Percentiles rank a stretch among this genome's conserved stretches.
Evolutionary conservation across 305 asterid species (phyloP).

Genomic region (Stenogyne calaminthoides): DNA sequence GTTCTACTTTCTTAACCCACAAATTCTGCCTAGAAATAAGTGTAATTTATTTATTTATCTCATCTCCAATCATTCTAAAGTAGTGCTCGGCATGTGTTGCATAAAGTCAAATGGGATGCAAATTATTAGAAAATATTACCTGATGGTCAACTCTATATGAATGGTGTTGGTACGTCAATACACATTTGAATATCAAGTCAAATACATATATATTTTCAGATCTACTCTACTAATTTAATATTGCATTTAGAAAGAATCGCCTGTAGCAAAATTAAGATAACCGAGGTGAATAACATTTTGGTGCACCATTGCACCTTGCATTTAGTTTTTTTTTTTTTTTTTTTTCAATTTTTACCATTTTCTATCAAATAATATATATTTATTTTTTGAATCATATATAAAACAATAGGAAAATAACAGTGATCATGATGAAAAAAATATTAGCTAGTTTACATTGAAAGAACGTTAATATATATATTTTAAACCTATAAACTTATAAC

Average conservation of each 20-base stretch:
- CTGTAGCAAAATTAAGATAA: neutral
- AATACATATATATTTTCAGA: neutral
- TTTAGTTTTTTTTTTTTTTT: too few relatives aligned
- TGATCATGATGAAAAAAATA: too few relatives aligned
- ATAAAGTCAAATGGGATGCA: slow-evolving; percentile 43
- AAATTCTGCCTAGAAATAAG: slow-evolving; percentile 44
- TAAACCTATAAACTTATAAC: too few relatives aligned
- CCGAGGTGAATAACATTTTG: neutral
- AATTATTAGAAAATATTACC: neutral
- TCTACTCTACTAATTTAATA: neutral
- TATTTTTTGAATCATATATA: too few relatives aligned
- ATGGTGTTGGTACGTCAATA: slow-evolving; percentile 34
- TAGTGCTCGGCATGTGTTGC: slow-evolving; percentile 34
- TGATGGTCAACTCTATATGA: slow-evolving; percentile 32
- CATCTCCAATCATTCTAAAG: slow-evolving; percentile 12
- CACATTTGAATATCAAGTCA: slow-evolving; percentile 16
- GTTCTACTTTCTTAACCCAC: slow-evolving; percentile 45
- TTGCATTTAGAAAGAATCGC: neutral
- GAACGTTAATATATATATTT: too few relatives aligned
- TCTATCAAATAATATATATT: too few relatives aligned
- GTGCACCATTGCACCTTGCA: too few relatives aligned
- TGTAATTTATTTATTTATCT: slow-evolving; percentile 23
- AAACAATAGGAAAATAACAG: too few relatives aligned
- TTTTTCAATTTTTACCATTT: too few relatives aligned
- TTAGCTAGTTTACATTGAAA: too few relatives aligned